These are phyloP conservation scores for Blastobotrys terrestris DNA, from an alignment of 805 yeast genomes.

Conservation along the genomic window DNA sequence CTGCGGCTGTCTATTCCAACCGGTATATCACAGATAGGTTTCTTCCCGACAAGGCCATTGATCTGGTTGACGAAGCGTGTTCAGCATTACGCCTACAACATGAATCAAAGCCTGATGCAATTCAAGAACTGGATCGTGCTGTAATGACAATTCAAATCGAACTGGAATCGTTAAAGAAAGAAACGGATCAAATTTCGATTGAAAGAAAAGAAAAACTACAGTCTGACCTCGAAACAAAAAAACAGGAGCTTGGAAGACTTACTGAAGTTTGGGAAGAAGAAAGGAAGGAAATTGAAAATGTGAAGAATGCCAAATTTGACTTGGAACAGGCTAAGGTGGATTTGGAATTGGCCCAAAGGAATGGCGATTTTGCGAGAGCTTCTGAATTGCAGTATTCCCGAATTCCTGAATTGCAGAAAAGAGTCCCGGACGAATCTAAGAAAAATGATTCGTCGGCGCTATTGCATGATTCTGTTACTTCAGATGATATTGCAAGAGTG, in stretches of 20 bases:
- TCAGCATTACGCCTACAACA: constrained; percentile 91
- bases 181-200: constrained; percentile 74
- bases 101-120: constrained; percentile 94
- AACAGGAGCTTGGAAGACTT: constrained; percentile 59
- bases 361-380: constrained; percentile 80
- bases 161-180: constrained; percentile 87
- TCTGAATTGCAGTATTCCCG: constrained; percentile 83
- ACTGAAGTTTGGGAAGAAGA: constrained; percentile 86
- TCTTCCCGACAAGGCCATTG: constrained; percentile 95
- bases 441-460: constrained; percentile 38
- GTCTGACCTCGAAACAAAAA: constrained; percentile 54
- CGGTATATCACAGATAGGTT: constrained; percentile 88
- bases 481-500: constrained; percentile 90
- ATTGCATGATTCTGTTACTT: constrained; percentile 85
- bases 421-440: constrained; percentile 50
- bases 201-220: constrained; percentile 76
- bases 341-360: constrained; percentile 74
- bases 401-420: constrained; percentile 71
- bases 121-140: constrained; percentile 79
- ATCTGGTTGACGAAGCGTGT: constrained; percentile 94
- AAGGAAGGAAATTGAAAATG: constrained; percentile 63
- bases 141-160: constrained; percentile 94
- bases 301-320: constrained; percentile 74
- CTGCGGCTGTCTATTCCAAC: constrained; percentile 86
- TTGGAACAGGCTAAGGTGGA: constrained; percentile 81